Base-by-base conservation (phyloP, 805 yeast genomes). In the Nakazawaea peltata region DNA sequence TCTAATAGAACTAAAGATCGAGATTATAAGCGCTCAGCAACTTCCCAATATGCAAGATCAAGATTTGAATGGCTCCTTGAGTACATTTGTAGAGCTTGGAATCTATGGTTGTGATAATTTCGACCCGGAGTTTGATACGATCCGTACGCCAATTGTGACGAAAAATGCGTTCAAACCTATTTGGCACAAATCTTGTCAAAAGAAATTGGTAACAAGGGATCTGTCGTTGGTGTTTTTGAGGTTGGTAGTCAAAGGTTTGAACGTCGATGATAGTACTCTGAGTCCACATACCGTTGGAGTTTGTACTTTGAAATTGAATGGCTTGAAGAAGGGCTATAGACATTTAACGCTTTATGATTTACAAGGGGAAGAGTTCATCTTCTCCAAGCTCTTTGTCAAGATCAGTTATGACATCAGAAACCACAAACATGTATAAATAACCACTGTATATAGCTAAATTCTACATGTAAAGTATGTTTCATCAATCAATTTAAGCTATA, bases 111-210 rank as follows among this genome's bases (percentile, higher is more conserved):
- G 48, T 5, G 41, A 41, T 4, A 43, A 46, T 4, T 39, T 43
- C 19, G 34, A 27, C 8, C 19, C n/a, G 26, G n/a, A 16, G 2
- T 19, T 22, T 23, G 28, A 22, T 13, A 9, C n/a, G 3, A 19
- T 4, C 13, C 52, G 48, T 24, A 59, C 73, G 0, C 40, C 51
- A 2, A 39, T 45, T 1, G 69, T 81, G 1, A 50, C 54, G 5
- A 76, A 74, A 33, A 87, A 88, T 56, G 97, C 97, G 0, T 85
- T 84, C 57, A 86, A 83, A 49, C 97, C 97, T 0, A 56, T 69
- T 5, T 90, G 97, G 97, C 74, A 79, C 42, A 66, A 69, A 33
- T 53, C 50, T 4, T 67, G 77, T 41, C 42, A 51, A n/a, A 67
- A 79, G 2, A 47, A 47, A 0, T 44, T 64, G 5, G 52, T 56